Evolutionary conservation across 2,329 filamentous ascomycete genomes (phyloP).

Genomic region (Fusarium guadeloupense): DNA sequence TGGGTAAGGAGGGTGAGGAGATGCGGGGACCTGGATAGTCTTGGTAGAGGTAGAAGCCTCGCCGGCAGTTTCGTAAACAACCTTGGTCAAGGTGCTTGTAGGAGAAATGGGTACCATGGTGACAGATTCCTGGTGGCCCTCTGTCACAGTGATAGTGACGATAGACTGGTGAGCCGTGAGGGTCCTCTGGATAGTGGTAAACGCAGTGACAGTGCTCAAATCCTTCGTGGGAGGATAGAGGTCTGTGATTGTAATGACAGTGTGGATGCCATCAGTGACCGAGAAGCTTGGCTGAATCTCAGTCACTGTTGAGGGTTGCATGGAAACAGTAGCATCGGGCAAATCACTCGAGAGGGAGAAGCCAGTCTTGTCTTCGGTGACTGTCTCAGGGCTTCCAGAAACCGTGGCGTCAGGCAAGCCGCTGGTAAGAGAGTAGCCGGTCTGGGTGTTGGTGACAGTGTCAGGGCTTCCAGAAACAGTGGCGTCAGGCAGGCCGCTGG

Average conservation of each 20-base stretch:
- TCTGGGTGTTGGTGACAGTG: conserved; percentile 43
- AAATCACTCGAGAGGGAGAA: conserved; percentile 42
- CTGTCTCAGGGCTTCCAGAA: conserved; percentile 42
- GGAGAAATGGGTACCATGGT: conserved; percentile 28
- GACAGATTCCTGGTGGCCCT: conserved; percentile 18
- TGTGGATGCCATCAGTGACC: conserved; percentile 30
- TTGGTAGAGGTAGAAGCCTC: conserved; percentile 44
- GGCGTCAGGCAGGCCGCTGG: conserved; percentile 46
- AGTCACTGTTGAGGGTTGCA: conserved; percentile 45
- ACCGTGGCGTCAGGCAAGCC: conserved; percentile 39
- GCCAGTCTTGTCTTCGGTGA: conserved; percentile 44
- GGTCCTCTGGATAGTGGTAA: conserved; percentile 41
- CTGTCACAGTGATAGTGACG: conserved; percentile 41
- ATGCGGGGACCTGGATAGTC: conserved; percentile 45
- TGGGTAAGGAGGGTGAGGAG: conserved; percentile 43
- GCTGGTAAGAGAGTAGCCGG: conserved; percentile 32
- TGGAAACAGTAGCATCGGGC: conserved; percentile 48
- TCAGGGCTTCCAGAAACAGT: conserved; percentile 46
- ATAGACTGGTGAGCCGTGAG: conserved; percentile 37
- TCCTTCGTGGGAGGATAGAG: conserved; percentile 37
- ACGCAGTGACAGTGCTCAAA: conserved; percentile 41
- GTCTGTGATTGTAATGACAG: conserved; percentile 46
- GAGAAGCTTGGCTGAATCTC: conserved; percentile 34
- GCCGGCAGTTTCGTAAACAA: conserved; percentile 47
- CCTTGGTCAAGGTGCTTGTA: conserved; percentile 45